Percentiles rank a stretch among this genome's conserved stretches.
Conservation (phyloP, 805 yeast species). For the Saccharomycopsis synnaedendra region DNA sequence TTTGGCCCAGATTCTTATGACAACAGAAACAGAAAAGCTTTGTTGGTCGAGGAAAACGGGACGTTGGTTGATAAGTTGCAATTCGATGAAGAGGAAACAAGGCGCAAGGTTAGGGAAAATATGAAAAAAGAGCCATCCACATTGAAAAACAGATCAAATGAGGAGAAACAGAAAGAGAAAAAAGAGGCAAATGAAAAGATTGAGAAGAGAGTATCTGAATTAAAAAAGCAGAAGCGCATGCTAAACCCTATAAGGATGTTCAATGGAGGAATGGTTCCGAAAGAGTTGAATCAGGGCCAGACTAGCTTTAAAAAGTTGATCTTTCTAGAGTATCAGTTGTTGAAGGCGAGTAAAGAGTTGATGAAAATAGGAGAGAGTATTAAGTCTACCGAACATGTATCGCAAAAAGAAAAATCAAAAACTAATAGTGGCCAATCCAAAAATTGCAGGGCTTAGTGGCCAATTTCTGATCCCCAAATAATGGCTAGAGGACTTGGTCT, state of each 20-base stretch:
- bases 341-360: not conserved
- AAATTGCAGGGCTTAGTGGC: too few relatives aligned
- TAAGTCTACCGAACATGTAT: too few relatives aligned
- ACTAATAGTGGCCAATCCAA: too few relatives aligned
- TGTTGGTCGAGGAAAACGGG: not conserved
- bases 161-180: not conserved
- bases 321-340: not conserved
- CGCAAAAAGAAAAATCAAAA: too few relatives aligned
- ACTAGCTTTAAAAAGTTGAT: conserved; percentile 3
- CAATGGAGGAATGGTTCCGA: conserved; percentile 16
- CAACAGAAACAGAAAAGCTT: conserved; percentile 6
- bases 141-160: not conserved
- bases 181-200: not conserved
- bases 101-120: not conserved
- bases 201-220: not conserved
- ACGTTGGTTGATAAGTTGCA: not conserved
- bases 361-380: not conserved
- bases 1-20: conserved; percentile 13
- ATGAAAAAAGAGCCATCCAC: not conserved
- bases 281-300: conserved; percentile 4
- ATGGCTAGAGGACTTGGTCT: too few relatives aligned
- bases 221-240: conserved; percentile 1
- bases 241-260: conserved; percentile 16
- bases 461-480: too few relatives aligned
- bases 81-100: not conserved